phyloP scores from a whole-genome alignment of 1,284 basidiomycete species.

The Trametes polyzona region DNA sequence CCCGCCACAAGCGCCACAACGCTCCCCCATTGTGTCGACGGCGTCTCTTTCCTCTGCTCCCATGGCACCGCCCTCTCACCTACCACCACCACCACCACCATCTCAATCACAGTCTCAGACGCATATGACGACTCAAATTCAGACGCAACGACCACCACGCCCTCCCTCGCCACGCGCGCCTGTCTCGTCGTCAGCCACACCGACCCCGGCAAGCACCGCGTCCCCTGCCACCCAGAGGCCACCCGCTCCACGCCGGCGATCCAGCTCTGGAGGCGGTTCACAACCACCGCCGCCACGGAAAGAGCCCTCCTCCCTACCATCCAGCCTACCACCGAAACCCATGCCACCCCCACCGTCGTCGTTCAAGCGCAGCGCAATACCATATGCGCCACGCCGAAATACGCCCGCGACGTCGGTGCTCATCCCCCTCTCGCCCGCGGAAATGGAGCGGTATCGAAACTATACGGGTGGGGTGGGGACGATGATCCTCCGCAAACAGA shows the following conservation, averaged over 20 bases:
- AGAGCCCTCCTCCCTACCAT: conserved; percentile 35
- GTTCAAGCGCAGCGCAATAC: conserved; percentile 38
- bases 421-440: conserved; percentile 62
- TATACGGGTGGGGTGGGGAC: conserved; percentile 61
- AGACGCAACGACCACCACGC: neutral
- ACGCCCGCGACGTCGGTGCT: conserved; percentile 66
- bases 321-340: conserved; percentile 22
- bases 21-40: conserved; percentile 20
- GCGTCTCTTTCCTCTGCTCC: conserved; percentile 18
- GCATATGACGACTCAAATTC: neutral
- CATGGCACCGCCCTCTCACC: conserved; percentile 18
- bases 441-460: conserved; percentile 62
- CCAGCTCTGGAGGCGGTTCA: conserved; percentile 33
- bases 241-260: conserved; percentile 24
- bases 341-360: conserved; percentile 27
- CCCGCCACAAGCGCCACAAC: conserved; percentile 19
- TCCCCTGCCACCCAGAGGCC: conserved; percentile 32
- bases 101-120: conserved; percentile 19
- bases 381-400: conserved; percentile 69
- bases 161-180: conserved; percentile 31
- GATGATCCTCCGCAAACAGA: conserved; percentile 60
- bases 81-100: conserved; percentile 4
- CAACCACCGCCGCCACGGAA: neutral
- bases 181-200: conserved; percentile 29
- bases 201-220: conserved; percentile 17